Evolutionary conservation across 2,329 filamentous ascomycete species (phyloP).

Genomic region (Trichophaea hybrida): DNA sequence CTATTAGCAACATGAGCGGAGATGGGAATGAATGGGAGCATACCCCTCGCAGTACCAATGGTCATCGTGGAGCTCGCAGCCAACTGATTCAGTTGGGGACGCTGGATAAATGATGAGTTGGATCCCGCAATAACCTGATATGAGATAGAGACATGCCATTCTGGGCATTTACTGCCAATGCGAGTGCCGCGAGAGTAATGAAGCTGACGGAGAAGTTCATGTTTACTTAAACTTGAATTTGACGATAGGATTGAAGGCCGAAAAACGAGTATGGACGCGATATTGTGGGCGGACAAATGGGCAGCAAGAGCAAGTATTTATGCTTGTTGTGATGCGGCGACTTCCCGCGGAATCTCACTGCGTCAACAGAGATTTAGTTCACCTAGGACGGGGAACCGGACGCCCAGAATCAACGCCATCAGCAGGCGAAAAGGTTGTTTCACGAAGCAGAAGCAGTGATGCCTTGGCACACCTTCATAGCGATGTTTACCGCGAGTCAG

Average conservation of each 20-base stretch:
- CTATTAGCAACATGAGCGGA: background rate
- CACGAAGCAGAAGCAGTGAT: background rate
- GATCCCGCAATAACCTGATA: background rate
- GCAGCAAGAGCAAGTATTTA: background rate
- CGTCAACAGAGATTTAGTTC: too few relatives aligned
- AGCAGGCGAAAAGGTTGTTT: background rate
- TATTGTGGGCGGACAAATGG: too few relatives aligned
- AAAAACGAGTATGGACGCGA: too few relatives aligned
- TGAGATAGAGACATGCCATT: background rate
- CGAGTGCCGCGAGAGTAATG: background rate
- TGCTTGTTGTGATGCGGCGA: background rate
- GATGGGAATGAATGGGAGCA: background rate
- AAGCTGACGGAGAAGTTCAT: conserved; percentile 4
- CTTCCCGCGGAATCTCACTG: too few relatives aligned
- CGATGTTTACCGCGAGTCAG: background rate
- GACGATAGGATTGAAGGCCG: background rate
- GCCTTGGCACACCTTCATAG: background rate
- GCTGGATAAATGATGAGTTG: background rate
- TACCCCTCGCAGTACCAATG: conserved; percentile 9
- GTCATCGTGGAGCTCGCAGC: conserved; percentile 5
- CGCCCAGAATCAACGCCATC: too few relatives aligned
- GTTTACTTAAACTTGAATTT: background rate
- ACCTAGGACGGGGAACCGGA: too few relatives aligned
- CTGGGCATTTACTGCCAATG: background rate
- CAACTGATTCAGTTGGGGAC: conserved; percentile 6